Base-by-base conservation (phyloP, 805 yeast species). In the Candida tammaniensis region DNA sequence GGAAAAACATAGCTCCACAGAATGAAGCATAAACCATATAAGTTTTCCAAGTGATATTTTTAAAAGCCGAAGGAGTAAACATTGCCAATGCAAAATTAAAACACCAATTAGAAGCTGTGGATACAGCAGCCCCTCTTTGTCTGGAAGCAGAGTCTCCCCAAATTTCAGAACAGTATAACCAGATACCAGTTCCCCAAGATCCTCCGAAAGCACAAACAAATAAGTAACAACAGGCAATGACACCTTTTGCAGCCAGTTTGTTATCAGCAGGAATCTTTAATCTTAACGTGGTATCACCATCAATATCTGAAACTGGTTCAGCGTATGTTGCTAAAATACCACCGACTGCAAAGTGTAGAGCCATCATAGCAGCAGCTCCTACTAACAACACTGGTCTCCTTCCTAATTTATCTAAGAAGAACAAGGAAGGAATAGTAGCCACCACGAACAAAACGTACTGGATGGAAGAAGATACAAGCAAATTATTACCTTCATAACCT, bases 51-150 rank as follows among this genome's bases (percentile, higher is more conserved):
- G 71, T 65, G 39, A 76, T 71, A 50, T 72, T 72, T 32, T 58
- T 55, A 53, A 75, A 72, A 1, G 76, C 65, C 5, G 64, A 49
- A 7, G 88, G 87, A 7, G 80, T 72, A 52, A 72, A 74, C 78
- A 74, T 73, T 34, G 77, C 82, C 50, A 78, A 69, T 12, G 80
- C 78, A 43, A 77, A 78, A 61, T 78, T 79, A 48, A 70, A 70
- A 33, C 74, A 52, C 86, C 86, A 80, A 66, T 80, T 78, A 27
- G 80, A 73, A 42, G 82, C 68, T 2, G 84, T 76, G 10, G 79
- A 68, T n/a, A 80, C 69, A 23, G 82, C 82, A 38, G 79, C 69
- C 30, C 84, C 79, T 63, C 86, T 73, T 44, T 77, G 74, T 59
- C 80, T 69, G 30, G 74, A 63, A 27, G 75, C 64, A 33, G 56